These are phyloP conservation scores for Pinguiococcus pyrenoidosus DNA, from an alignment of 108 stramenopile genomes.

Conservation along the genomic window DNA sequence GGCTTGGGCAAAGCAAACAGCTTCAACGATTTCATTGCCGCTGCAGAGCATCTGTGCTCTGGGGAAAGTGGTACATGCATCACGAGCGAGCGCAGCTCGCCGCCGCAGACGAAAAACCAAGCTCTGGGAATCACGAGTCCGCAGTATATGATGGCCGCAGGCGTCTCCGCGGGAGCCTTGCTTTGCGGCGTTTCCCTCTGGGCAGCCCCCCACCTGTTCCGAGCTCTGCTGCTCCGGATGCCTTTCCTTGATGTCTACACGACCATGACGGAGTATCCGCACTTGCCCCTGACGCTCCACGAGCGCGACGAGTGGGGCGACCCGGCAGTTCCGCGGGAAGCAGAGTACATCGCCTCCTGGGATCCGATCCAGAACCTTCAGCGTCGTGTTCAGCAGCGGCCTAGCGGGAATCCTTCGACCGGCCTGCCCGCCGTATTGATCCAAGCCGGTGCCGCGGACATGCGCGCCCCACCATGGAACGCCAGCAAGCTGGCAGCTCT, in stretches of 20 bases:
- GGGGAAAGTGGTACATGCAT: too few species aligned
- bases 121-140: conserved; percentile 9
- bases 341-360: too few species aligned
- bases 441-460: too few species aligned
- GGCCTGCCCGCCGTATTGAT: too few species aligned
- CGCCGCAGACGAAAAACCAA: too few species aligned
- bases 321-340: conserved; percentile 17
- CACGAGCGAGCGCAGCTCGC: too few species aligned
- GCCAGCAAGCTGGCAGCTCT: too few species aligned
- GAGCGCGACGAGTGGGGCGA: conserved; percentile 61
- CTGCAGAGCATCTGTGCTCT: conserved; percentile 29
- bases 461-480: too few species aligned
- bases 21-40: conserved; percentile 27
- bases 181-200: neutral
- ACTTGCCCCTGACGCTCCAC: conserved; percentile 46
- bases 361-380: too few species aligned
- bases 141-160: conserved; percentile 22
- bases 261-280: conserved; percentile 40
- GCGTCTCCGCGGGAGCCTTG: conserved; percentile 51
- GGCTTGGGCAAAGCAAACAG: conserved; percentile 22
- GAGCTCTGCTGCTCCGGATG: conserved; percentile 30
- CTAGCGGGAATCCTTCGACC: too few species aligned
- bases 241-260: conserved; percentile 46
- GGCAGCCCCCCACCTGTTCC: conserved; percentile 9
- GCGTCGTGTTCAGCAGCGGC: too few species aligned